phyloP scores from a whole-genome alignment of 495 filamentous ascomycete species.

The Aspergillus biplanus region DNA sequence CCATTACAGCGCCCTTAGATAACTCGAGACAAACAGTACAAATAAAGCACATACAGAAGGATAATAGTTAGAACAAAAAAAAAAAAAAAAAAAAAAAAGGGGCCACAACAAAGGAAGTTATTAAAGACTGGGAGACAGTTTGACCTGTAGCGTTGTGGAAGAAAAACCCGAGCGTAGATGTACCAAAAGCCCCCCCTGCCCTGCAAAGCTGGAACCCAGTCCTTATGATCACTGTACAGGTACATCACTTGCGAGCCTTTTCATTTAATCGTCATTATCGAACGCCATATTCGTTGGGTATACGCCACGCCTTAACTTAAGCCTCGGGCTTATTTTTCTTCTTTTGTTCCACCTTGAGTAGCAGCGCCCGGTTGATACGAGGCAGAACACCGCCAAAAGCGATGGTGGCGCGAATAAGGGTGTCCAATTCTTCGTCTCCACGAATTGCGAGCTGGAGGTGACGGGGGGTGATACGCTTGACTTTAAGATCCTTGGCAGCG shows the following conservation, averaged over 20 bases:
- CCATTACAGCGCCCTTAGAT: conserved; percentile 51
- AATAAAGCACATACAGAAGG: conserved; percentile 28
- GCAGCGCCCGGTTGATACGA: conserved; percentile 95
- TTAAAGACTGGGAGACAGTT: conserved; percentile 16
- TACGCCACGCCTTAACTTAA: conserved; percentile 32
- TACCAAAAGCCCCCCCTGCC: not conserved
- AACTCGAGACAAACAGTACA: conserved; percentile 34
- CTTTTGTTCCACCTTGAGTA: conserved; percentile 99
- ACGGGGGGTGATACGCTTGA: conserved; percentile 99
- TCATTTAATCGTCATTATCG: conserved; percentile 33
- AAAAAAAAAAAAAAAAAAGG: conserved; percentile 15
- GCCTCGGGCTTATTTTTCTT: conserved; percentile 81
- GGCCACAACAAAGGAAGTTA: conserved; percentile 1
- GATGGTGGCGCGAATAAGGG: conserved; percentile 95
- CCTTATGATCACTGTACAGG: conserved; percentile 18
- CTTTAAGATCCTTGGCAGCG: conserved; percentile 98
- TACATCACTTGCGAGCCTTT: conserved; percentile 9
- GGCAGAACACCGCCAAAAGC: conserved; percentile 97
- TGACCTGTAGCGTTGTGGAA: conserved; percentile 32
- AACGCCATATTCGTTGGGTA: conserved; percentile 37
- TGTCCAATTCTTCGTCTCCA: conserved; percentile 97
- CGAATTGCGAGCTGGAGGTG: conserved; percentile 98
- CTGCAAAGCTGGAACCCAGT: conserved; percentile 19
- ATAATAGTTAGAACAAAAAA: conserved; percentile 22
- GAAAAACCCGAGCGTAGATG: conserved; percentile 10